These are phyloP conservation scores for Moricandia moricandioides DNA, from an alignment of 345 rosid genomes.

Conservation along the genomic window DNA sequence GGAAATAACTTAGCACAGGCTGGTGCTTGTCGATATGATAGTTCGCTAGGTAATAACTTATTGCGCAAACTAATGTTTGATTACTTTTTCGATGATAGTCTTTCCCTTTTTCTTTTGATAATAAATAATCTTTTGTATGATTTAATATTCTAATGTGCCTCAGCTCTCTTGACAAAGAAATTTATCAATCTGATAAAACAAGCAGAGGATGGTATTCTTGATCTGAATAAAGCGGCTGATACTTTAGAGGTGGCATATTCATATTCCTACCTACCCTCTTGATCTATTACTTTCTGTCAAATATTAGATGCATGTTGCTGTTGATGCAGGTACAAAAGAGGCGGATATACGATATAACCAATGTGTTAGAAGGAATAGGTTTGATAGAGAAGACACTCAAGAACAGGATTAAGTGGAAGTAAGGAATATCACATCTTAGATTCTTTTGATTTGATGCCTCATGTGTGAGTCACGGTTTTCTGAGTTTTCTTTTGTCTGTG, in stretches of 20 bases:
- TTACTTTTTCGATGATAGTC: not conserved
- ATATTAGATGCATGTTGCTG: conserved; percentile 20
- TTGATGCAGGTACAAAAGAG: conserved; percentile 87
- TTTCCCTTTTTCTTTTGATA: not conserved
- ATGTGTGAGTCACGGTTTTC: conserved; percentile 16
- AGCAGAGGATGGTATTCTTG: conserved; percentile 95
- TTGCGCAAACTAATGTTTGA: not conserved
- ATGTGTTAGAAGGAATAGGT: conserved; percentile 98
- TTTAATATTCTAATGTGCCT: conserved; percentile 20
- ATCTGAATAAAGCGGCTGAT: conserved; percentile 93
- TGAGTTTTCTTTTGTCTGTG: conserved; percentile 24
- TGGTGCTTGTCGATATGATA: conserved; percentile 98
- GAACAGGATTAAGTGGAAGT: conserved; percentile 99
- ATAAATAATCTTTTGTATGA: not conserved
- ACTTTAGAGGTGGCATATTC: conserved; percentile 66
- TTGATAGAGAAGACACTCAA: conserved; percentile 94
- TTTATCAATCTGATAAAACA: conserved; percentile 91
- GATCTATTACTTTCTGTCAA: conserved; percentile 5
- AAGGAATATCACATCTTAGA: conserved; percentile 30
- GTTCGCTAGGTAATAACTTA: conserved; percentile 75
- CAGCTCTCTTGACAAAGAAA: conserved; percentile 95
- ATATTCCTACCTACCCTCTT: not conserved
- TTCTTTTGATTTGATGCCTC: conserved; percentile 10
- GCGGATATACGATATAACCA: conserved; percentile 95
- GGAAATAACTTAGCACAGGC: conserved; percentile 69